Base-by-base conservation (phyloP, 345 rosid species). In the Sonneratia alba region DNA sequence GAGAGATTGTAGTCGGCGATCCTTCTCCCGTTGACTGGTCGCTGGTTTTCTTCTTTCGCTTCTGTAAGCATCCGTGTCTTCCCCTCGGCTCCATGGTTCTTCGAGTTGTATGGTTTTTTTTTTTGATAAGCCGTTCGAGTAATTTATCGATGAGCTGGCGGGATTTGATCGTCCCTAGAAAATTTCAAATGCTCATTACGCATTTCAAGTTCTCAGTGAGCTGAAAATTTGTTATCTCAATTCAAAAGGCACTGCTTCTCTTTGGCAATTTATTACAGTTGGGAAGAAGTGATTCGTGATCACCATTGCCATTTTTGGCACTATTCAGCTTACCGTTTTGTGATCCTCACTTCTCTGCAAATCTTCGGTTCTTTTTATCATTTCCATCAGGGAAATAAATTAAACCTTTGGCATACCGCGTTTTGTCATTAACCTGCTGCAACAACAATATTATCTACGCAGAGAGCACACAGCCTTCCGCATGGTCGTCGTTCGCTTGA, bases 101-200 rank as follows among this genome's bases (percentile, higher is more conserved):
- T n/a, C 34, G 64, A n/a, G 13, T 7, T 3, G 24, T 66, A n/a
- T 1, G 5, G 57, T 16, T 49, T 34, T 38, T 7, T 62, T 69
- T 21, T 56, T 10, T 47, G 48, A 4, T 21, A 38, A 40, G 59
- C 34, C 16, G 15, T 7, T 1, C 32, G 32, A 27, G 32, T 27
- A 27, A 27, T 27, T 27, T 27, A 27, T 27, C 32, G 32, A 27
- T 27, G 57, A 67, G 38, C 67, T 71, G 76, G 76, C 76, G 68
- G 77, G 77, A 69, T 74, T 69, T 70, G 68, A 61, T 57, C 36
- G 69, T 74, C 72, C 62, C 62, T 24, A 59, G 68, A 48, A 74
- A 68, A 57, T 8, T 68, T 74, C 70, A 63, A 45, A 68, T 13
- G 10, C 15, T 24, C 40, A 47, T 47, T 59, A 8, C 47, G 14